phyloP scores from a whole-genome alignment of 2,329 filamentous ascomycete genomes.

The Laburnicola sp. region DNA sequence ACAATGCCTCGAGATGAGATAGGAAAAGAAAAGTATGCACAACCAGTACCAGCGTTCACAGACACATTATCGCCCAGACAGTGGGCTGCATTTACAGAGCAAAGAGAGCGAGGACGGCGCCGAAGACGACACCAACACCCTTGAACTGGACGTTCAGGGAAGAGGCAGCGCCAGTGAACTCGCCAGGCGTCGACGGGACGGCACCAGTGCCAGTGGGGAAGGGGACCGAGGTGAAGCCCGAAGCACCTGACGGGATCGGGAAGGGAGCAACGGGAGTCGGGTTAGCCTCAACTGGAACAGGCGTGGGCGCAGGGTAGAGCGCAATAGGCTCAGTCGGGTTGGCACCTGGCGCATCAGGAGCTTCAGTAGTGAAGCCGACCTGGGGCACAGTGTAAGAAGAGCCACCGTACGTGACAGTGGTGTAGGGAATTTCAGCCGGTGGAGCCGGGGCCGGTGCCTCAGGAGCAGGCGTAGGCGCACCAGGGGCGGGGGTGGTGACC shows the following conservation, averaged over 20 bases:
- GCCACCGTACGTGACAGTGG: slow-evolving; percentile 49
- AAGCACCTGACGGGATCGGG: slow-evolving; percentile 21
- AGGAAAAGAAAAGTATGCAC: slow-evolving; percentile 7
- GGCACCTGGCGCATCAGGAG: slow-evolving; percentile 26
- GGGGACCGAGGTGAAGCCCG: slow-evolving; percentile 27
- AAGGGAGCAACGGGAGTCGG: slow-evolving; percentile 36
- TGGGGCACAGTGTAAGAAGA: slow-evolving; percentile 53
- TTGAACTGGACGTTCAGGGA: slow-evolving; percentile 26
- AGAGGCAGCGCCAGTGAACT: slow-evolving; percentile 43
- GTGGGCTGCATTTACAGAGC: slow-evolving; percentile 31
- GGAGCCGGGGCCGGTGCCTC: slow-evolving; percentile 16
- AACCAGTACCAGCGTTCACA: background rate
- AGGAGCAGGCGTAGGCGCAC: slow-evolving; percentile 11
- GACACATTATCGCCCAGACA: slow-evolving; percentile 1
- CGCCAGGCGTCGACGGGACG: slow-evolving; percentile 20
- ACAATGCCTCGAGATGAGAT: background rate
- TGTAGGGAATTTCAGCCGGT: slow-evolving; percentile 28
- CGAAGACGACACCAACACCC: slow-evolving; percentile 29
- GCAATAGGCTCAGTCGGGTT: slow-evolving; percentile 38
- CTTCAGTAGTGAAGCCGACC: slow-evolving; percentile 49
- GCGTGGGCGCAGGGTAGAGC: slow-evolving; percentile 40
- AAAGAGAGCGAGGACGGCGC: slow-evolving; percentile 38
- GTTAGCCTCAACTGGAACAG: slow-evolving; percentile 35
- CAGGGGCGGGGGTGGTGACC: slow-evolving; percentile 14
- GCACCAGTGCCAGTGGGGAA: slow-evolving; percentile 32